A percentile compares a stretch with the other conserved stretches of the same genome.
Conservation (phyloP, 164 flowering plant species). For the Magnolia officinalis region DNA sequence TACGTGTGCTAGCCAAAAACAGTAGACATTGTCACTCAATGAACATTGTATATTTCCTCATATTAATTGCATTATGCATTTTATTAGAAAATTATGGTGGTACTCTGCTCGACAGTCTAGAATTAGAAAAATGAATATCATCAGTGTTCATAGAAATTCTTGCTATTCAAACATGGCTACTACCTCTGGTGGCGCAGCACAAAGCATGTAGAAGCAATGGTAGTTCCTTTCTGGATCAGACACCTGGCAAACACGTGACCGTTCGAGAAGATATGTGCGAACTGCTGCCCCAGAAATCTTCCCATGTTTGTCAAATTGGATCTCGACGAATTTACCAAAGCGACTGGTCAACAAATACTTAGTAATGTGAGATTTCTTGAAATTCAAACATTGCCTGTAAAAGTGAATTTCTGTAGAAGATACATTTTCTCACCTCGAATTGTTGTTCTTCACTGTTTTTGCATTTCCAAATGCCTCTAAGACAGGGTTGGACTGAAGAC, state of each 20-base stretch:
- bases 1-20: too few relatives aligned
- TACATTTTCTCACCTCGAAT: constrained; percentile 57
- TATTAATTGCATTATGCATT: too few relatives aligned
- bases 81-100: too few relatives aligned
- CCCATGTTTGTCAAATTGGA: constrained; percentile 72
- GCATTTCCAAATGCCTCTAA: constrained; percentile 91
- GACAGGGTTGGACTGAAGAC: constrained; percentile 77
- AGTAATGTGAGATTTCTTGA: constrained; percentile 13
- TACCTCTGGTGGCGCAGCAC: constrained; percentile 88
- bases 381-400: neutral
- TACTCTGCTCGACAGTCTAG: too few relatives aligned
- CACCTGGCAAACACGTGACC: constrained; percentile 85
- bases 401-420: neutral
- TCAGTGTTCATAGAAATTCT: neutral
- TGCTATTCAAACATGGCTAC: constrained; percentile 15
- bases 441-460: constrained; percentile 80
- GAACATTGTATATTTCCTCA: too few relatives aligned
- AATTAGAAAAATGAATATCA: too few relatives aligned
- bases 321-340: constrained; percentile 87
- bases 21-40: too few relatives aligned
- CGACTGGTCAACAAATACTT: constrained; percentile 46
- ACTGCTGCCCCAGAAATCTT: constrained; percentile 88
- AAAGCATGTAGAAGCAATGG: constrained; percentile 87
- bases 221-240: constrained; percentile 82
- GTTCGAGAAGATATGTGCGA: constrained; percentile 76